Conservation (phyloP, 768 basidiomycete species). For the Xerocomus potaroensis region DNA sequence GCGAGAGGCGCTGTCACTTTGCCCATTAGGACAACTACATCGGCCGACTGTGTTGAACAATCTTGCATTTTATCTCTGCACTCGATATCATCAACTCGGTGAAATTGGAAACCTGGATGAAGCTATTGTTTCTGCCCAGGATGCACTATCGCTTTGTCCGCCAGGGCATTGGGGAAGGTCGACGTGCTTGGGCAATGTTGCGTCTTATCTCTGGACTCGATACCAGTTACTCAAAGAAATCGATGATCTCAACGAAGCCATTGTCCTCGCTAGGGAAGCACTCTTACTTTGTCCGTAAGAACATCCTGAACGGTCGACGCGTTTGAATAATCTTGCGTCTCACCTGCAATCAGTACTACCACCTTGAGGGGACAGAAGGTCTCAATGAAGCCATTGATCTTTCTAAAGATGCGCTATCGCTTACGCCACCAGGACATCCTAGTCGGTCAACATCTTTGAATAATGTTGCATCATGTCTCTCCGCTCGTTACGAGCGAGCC, state of each 20-base stretch:
- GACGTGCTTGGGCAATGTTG: no score
- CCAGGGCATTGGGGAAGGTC: no score
- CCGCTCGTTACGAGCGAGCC: background rate
- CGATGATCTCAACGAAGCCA: background rate
- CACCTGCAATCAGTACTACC: background rate
- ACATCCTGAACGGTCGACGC: background rate
- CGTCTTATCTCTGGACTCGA: no score
- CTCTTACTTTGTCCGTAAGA: no score
- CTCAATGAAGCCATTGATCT: background rate
- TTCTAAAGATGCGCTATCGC: background rate
- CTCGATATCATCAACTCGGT: background rate
- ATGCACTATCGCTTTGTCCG: no score
- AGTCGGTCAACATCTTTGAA: background rate
- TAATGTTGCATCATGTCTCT: background rate
- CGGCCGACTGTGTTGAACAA: background rate
- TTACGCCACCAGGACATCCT: background rate
- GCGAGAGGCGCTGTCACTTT: background rate
- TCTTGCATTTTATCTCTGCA: background rate
- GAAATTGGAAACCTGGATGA: no score
- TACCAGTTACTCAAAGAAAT: no score
- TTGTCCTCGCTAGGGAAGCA: background rate
- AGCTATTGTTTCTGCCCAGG: no score
- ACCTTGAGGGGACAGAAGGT: background rate
- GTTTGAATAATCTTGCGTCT: background rate
- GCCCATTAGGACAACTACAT: no score